These are phyloP conservation scores for Nothophoma quercina DNA, from an alignment of 2,329 filamentous ascomycete genomes.

Conservation along the genomic window DNA sequence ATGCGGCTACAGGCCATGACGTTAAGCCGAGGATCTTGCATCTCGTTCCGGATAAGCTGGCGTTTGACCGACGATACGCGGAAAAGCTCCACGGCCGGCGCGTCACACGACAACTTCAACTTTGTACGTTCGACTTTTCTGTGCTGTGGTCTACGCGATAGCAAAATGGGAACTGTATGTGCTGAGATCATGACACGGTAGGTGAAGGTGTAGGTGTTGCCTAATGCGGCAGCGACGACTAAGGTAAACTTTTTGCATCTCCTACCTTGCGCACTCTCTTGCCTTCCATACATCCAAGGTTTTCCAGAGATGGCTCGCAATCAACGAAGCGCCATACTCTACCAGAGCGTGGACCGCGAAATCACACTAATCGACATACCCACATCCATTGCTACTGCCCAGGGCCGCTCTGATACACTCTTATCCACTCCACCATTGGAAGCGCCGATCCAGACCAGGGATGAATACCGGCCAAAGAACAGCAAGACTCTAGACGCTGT, in stretches of 20 bases:
- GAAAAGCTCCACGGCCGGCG: constrained; percentile 14
- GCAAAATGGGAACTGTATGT: background rate
- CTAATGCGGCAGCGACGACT: background rate
- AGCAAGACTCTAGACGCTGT: constrained; percentile 53
- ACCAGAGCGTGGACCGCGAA: constrained; percentile 58
- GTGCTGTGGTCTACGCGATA: background rate
- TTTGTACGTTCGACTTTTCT: background rate
- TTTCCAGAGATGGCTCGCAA: background rate
- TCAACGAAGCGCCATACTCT: constrained; percentile 55
- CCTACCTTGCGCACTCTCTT: background rate
- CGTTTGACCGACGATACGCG: constrained; percentile 18
- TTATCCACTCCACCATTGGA: constrained; percentile 56
- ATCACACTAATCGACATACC: constrained; percentile 74
- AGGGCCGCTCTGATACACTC: constrained; percentile 59
- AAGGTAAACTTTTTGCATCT: background rate
- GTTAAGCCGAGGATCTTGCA: constrained; percentile 21
- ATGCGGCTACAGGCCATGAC: constrained; percentile 18
- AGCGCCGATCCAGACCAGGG: constrained; percentile 58
- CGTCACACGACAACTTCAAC: constrained; percentile 3
- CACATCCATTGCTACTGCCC: constrained; percentile 71
- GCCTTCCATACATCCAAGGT: background rate
- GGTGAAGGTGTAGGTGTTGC: background rate
- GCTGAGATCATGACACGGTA: background rate
- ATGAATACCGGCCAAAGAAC: constrained; percentile 61
- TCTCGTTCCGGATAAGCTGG: constrained; percentile 12